Evolutionary conservation across 2,329 filamentous ascomycete species (phyloP), one percentile per base, ranked within the genome.

Genomic region (Chaetomium strumarium): DNA sequence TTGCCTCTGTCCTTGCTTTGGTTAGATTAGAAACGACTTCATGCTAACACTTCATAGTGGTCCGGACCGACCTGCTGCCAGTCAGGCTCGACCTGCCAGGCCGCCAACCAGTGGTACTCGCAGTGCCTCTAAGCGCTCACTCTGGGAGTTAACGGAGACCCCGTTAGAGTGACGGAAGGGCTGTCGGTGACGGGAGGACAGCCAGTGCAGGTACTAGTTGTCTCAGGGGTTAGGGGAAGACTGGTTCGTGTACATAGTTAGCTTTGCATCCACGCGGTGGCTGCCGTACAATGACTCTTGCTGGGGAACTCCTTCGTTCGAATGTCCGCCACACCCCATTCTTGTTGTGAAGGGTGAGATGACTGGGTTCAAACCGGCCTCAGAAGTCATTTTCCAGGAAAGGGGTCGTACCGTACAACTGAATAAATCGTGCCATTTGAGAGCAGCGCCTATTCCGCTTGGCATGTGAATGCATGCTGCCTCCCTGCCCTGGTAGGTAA

Each of bases 51-150:
- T 11, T 11, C 33, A 34, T 10, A 34, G 29, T 69, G 61, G 62
- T 62, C 43, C 9, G 67, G 68, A 29, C 31, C 67, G 12, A 66
- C 57, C 3, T 69, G 67, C 63, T 69, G 67, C 58, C 50, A 59
- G 33, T 64, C 64, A 20, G 66, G 67, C 8, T 55, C 59, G 8
- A 65, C 63, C 14, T 70, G 67, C 61, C 56, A 62, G 49, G 51
- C 49, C 31, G 42, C 53, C 5, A 70, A 69, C 57, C 52, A 63
- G 45, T 68, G 62, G 56, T 68, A 67, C 51, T 66, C 63, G 10
- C 63, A 65, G 53, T 63, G 66, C 55, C 51, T 59, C 41, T 63
- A 58, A 58, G 40, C 33, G 3, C 4, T 10, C 33, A 6, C 9
- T 34, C 11, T 34, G 3, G 12, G 9, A 10, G 33, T 4, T 14